Base-by-base conservation (phyloP, 345 rosid species). In the Arabidopsis arenosa region DNA sequence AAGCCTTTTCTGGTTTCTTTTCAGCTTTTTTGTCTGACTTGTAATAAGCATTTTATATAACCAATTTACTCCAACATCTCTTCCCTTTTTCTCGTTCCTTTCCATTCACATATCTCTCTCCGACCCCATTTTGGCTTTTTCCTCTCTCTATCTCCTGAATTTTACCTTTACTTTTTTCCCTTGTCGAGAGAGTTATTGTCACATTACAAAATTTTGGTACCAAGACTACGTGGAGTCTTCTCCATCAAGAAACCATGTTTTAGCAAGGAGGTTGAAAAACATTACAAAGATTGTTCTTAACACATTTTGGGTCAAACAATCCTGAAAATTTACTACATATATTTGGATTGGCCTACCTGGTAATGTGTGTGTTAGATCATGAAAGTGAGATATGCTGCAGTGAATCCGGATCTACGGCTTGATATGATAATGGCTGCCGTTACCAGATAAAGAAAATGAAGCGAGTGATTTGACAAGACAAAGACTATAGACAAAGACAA, bases 401-500 rank as follows among this genome's bases (percentile, higher is more conserved):
- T 47, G 76, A 70, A 36, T 21, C 10, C 3, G 62, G 51, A 71
- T 64, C 47, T 63, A 77, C 68, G 66, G 47, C 76, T 65, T 65
- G 67, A 64, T 49, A 55, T 69, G 63, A 76, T 71, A 64, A 57
- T 57, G 66, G 76, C 72, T 71, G 72, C 72, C 64, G 62, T 77
- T 72, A 73, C 73, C 7, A 64, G 72, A 55, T 49, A 51, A 54
- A 73, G 65, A 76, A 47, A 72, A 68, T 60, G 72, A 60, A 76
- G 18, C 13, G 55, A 64, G 68, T 72, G 80, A 77, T 72, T 48
- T 72, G 81, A 77, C 81, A 43, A 18, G 60, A 77, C 76, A 62
- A 54, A 21, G 47, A 39, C 65, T 10, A 37, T 3, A 48, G 80
- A 70, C 61, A 70, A 57, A 65, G 72, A 77, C 76, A 77, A 56